Evolutionary conservation across 805 yeast genomes (phyloP), one percentile per base, ranked within the genome.

Genomic region (Saccharomycopsis selenospora): DNA sequence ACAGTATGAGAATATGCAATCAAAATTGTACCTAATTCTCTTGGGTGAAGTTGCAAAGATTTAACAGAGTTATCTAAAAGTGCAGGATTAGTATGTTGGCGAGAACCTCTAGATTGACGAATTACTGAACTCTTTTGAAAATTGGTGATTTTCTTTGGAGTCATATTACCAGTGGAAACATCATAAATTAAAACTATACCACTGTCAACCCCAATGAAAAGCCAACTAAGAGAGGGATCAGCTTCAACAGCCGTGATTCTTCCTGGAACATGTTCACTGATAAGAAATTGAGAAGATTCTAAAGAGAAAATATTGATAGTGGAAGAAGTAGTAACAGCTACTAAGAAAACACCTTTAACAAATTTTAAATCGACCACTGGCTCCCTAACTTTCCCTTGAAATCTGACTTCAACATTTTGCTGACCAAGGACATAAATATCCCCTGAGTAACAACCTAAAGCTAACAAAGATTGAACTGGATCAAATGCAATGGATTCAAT

Each of bases 171-270:
- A 30, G 95, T 71, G 59, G 89, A 97, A 14, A 91, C 80, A 62
- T 93, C 96, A 60, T 75, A 91, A 6, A 82, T 80, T 26, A 79
- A 64, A 1, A 85, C 65, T 2, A 77, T 63, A 1, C 99, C 99
- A 61, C 80, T 88, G 43, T 77, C 74, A 46, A 87, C 67, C 2
- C 98, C 99, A 18, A 91, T 58, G 41, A 83, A 71, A 13, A 91
- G 66, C 87, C 93, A 93, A 63, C 90, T 97, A 55, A 93, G 63
- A 0, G 95, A 74, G 2, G 97, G 96, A 59, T 93, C 99, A 1
- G 84, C 65, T 50, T 78, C 93, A 11, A 82, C 69, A 2, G 85
- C 73, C 1, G 85, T 72, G n/a, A 90, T 73, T 10, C 75, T 70
- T 1, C 85, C 80, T 1, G 85, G 82, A 1, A 87, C 75, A 51